phyloP scores from a whole-genome alignment of 116 monocot genomes.

The Zostera marina region DNA sequence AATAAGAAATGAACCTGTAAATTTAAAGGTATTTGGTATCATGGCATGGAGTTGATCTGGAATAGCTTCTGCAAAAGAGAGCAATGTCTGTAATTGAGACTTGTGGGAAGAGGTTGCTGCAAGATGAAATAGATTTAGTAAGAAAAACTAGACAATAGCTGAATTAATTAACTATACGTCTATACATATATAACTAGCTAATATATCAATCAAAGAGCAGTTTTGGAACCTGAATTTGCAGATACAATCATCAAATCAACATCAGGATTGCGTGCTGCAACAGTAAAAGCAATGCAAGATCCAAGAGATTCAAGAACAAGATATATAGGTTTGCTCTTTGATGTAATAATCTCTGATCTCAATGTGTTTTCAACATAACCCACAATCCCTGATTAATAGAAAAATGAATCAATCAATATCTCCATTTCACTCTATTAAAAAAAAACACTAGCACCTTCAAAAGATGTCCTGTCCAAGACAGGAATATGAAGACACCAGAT shows the following conservation, averaged over 20 bases:
- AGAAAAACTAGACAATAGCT: not conserved
- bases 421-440: not conserved
- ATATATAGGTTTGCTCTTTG: slow-evolving; percentile 49
- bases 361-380: slow-evolving; percentile 47
- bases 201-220: not conserved
- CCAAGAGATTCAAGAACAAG: slow-evolving; percentile 71
- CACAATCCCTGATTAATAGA: slow-evolving; percentile 32
- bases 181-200: too few species aligned
- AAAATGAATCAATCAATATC: not conserved
- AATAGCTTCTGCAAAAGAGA: slow-evolving; percentile 6
- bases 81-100: slow-evolving; percentile 10
- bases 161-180: not conserved
- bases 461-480: slow-evolving; percentile 47
- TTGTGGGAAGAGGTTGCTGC: slow-evolving; percentile 12
- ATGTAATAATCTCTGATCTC: slow-evolving; percentile 15
- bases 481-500: slow-evolving; percentile 92
- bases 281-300: slow-evolving; percentile 64
- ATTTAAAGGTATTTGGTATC: slow-evolving; percentile 1
- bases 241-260: slow-evolving; percentile 53
- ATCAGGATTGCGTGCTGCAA: slow-evolving; percentile 57
- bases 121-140: not conserved
- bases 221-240: slow-evolving; percentile 56
- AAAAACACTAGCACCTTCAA: slow-evolving; percentile 32
- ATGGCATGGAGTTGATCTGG: slow-evolving; percentile 5
- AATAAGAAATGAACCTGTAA: slow-evolving; percentile 6